phyloP scores from a whole-genome alignment of 2,329 filamentous ascomycete species.

The Thielaviopsis punctulata region DNA sequence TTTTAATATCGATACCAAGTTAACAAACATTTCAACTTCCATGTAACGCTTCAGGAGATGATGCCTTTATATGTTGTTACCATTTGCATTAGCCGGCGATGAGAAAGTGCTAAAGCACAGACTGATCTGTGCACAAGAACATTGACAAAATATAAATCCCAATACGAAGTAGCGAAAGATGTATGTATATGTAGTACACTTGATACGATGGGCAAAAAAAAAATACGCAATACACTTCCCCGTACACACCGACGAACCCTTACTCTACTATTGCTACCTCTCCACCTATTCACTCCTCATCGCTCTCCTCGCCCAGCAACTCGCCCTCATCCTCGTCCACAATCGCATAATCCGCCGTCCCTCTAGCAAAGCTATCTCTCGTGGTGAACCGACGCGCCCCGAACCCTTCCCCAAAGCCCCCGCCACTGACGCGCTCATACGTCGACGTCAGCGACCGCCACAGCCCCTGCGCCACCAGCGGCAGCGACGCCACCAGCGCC shows the following conservation, averaged over 20 bases:
- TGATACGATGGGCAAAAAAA: no score
- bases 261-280: neutral
- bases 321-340: conserved; percentile 93
- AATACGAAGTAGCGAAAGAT: no score
- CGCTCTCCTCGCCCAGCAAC: conserved; percentile 79
- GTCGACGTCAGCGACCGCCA: conserved; percentile 47
- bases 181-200: no score
- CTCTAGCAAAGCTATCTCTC: conserved; percentile 72
- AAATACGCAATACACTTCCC: neutral
- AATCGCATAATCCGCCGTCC: conserved; percentile 70
- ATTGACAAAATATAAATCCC: no score
- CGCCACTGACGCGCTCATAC: conserved; percentile 30
- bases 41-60: no score
- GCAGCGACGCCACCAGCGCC: conserved; percentile 43
- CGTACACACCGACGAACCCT: neutral
- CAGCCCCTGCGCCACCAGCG: conserved; percentile 53
- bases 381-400: conserved; percentile 64
- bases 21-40: no score
- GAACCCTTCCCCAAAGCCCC: conserved; percentile 24
- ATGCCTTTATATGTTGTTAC: no score
- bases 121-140: neutral
- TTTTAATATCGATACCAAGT: neutral
- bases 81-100: neutral
- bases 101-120: no score
- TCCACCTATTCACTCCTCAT: conserved; percentile 47